A percentile compares a stretch with the other conserved stretches of the same genome.
Evolutionary conservation across 225 moss, liverwort and hornwort species (phyloP).

Genomic region (Pseudisothecium myosuroides): DNA sequence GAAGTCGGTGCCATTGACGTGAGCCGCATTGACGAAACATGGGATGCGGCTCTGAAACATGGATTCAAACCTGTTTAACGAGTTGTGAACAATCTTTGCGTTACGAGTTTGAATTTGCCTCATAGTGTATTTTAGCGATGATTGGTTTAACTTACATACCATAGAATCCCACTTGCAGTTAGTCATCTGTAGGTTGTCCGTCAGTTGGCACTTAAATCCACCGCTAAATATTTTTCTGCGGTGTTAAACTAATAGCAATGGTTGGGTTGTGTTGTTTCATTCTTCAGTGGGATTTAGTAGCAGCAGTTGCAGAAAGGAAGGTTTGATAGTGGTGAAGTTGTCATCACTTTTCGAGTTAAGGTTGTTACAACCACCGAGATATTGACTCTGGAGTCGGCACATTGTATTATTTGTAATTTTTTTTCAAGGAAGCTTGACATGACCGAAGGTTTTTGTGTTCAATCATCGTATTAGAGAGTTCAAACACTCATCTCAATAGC

Average conservation of each 20-base stretch:
- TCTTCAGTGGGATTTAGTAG: background rate
- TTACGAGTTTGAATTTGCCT: background rate
- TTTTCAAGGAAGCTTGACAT: background rate
- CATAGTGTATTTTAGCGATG: background rate
- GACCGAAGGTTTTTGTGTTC: background rate
- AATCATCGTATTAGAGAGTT: background rate
- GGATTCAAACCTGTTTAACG: constrained; percentile 35
- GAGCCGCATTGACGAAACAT: constrained; percentile 28
- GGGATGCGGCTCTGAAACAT: constrained; percentile 35
- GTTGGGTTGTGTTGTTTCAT: background rate
- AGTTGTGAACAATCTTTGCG: background rate
- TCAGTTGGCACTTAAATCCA: background rate
- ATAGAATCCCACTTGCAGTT: background rate
- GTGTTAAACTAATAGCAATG: background rate
- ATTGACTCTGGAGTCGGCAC: background rate
- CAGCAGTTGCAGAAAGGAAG: background rate
- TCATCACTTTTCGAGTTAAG: background rate
- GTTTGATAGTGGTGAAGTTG: background rate
- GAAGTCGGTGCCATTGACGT: constrained; percentile 53
- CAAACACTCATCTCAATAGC: background rate
- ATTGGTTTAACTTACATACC: background rate
- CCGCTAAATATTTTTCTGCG: background rate
- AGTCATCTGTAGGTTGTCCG: background rate
- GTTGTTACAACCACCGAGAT: background rate
- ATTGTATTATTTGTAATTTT: background rate